Evolutionary conservation across 345 rosid species (phyloP), one percentile per base, ranked within the genome.

Genomic region (Capsella bursapastoris): DNA sequence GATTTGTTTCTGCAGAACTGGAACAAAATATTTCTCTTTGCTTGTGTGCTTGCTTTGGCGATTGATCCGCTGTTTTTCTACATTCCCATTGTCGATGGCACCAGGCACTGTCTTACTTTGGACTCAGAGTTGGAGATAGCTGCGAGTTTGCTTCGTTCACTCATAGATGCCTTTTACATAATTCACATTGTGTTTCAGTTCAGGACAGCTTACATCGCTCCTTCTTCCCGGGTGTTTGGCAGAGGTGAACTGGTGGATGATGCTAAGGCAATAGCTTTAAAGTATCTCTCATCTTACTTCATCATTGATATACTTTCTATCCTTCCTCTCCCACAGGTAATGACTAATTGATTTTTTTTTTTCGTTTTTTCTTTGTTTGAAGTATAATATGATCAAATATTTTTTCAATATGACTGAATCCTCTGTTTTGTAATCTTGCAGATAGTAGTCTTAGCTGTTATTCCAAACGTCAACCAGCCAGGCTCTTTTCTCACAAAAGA

Each of bases 301-400:
- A 47, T 73, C 47, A 78, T 78, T 40, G 78, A 78, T 64, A 2
- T 73, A 10, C 74, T 72, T 5, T 68, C 74, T 10, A 72, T 72
- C 41, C 74, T 78, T 67, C 81, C 78, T 35, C 78, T 78, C 47
- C 81, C 81, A 32, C 81, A 78, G 78, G 81, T 78, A 72, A 34
- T 22, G 57, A n/a, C 58, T 57, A 12, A 4, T 55, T 55, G 56
- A 64, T 64, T 18, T 13, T 2, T 73, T 3, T 72, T 41, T 9
- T 38, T 6, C 22, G 25, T 22, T 64, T 18, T 13, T 2, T 73
- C 2, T 72, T 41, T 9, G 28, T 6, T 48, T 9, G 2, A 72
- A 13, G 4, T 38, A 31, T 52, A 11, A 38, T 18, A 4, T 35
- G 15, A 9, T 57, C 1, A 8, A 5, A 40, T 50, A 4, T 9